phyloP scores from a whole-genome alignment of 2,329 filamentous ascomycete species.

The Herpotrichia juniperi region DNA sequence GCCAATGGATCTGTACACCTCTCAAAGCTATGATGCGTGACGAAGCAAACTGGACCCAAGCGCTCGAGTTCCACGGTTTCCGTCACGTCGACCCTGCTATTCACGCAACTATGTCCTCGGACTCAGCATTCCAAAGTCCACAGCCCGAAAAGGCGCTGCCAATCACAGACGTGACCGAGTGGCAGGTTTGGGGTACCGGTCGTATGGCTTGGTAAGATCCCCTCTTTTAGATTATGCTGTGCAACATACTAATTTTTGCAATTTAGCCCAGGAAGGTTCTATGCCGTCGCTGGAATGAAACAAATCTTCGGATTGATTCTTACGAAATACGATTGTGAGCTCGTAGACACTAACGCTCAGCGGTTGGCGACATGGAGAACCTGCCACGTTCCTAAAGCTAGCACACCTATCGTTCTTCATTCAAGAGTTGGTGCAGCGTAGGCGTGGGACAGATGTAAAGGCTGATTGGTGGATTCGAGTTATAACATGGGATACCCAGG shows the following conservation, averaged over 20 bases:
- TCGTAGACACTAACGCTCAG: neutral
- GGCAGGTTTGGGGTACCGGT: neutral
- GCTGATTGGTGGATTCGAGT: neutral
- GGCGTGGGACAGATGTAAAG: too few relatives aligned
- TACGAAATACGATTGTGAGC: slow-evolving; percentile 6
- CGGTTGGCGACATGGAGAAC: slow-evolving; percentile 2
- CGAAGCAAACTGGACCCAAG: slow-evolving; percentile 12
- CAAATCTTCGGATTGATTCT: slow-evolving; percentile 7
- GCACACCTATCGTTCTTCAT: neutral
- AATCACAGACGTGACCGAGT: neutral
- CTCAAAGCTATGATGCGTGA: slow-evolving; percentile 22
- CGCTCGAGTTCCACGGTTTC: slow-evolving; percentile 25
- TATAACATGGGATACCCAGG: neutral
- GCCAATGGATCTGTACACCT: slow-evolving; percentile 26
- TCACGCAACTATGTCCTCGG: neutral
- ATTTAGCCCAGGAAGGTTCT: slow-evolving; percentile 11
- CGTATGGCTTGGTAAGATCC: neutral
- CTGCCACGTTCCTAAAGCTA: slow-evolving; percentile 3
- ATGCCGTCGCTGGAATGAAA: slow-evolving; percentile 7
- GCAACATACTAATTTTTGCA: neutral
- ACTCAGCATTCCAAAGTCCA: neutral
- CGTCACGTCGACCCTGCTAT: slow-evolving; percentile 18
- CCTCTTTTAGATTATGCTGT: neutral
- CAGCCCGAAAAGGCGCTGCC: neutral
- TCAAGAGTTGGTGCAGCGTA: neutral